Conservation (phyloP, 192 early-diverging fungal genomes). For the Gamsiella multidivaricata region DNA sequence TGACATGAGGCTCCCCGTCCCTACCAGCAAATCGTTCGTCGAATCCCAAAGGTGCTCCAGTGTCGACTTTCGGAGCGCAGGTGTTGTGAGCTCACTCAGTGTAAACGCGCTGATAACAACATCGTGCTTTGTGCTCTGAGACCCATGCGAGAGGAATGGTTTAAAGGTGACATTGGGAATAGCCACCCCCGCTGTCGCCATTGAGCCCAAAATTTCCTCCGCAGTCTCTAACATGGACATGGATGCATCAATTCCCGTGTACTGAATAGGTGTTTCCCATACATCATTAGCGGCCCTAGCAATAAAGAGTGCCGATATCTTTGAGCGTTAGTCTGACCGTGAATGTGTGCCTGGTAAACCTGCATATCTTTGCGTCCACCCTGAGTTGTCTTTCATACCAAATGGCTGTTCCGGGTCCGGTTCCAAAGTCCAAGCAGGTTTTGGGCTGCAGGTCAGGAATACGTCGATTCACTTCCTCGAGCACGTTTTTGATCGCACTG, state of each 20-base stretch:
- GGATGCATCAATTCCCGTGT: slow-evolving; percentile 79
- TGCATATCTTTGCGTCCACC: no score
- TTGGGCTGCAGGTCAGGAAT: slow-evolving; percentile 70
- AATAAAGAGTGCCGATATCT: neutral
- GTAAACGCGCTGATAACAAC: slow-evolving; percentile 82
- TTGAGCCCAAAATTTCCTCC: slow-evolving; percentile 58
- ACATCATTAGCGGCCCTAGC: slow-evolving; percentile 71
- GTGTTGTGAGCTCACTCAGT: slow-evolving; percentile 77
- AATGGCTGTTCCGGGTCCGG: slow-evolving; percentile 84
- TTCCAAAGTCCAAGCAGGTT: slow-evolving; percentile 82
- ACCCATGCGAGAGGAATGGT: slow-evolving; percentile 71
- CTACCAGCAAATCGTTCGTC: slow-evolving; percentile 79
- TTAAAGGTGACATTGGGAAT: slow-evolving; percentile 60
- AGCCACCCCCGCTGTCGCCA: neutral
- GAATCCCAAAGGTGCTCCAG: slow-evolving; percentile 82
- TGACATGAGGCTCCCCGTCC: no score
- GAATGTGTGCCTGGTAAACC: no score
- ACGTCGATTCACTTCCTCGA: slow-evolving; percentile 70
- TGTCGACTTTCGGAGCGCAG: slow-evolving; percentile 69
- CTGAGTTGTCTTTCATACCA: slow-evolving; percentile 69
- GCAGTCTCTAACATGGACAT: slow-evolving; percentile 81
- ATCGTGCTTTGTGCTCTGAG: slow-evolving; percentile 63
- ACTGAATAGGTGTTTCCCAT: slow-evolving; percentile 61
- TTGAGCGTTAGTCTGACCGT: no score
- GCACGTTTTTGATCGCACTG: slow-evolving; percentile 75